Base-by-base conservation (phyloP, 208 protist species). In the Crithidia expoeki region DNA sequence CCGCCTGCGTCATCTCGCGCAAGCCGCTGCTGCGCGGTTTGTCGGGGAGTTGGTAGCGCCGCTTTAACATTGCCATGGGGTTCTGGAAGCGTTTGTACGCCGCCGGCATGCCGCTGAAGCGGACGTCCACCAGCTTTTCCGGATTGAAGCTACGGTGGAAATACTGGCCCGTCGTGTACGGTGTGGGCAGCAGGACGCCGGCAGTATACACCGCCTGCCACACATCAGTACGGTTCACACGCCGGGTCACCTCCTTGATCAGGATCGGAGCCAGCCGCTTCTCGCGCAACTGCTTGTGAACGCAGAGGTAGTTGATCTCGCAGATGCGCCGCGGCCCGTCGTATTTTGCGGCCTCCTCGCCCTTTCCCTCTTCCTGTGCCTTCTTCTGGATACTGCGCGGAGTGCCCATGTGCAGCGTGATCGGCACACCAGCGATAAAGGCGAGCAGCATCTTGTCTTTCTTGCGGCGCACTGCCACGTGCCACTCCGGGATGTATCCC, bases 271-370 rank as follows among this genome's bases (percentile, higher is more conserved):
- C 98, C 28, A 99, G 74, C 16, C 98, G 88, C 83, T 99, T 99
- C 19, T 87, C 76, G 19, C 99, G 91, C 23, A 99, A 85, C 56
- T 94, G 90, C 86, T 99, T 99, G 83, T 99, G 98, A 9, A 99
- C 97, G 74, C 99, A 99, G 0, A 99, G 89, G 74, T 99, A 99
- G 79, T 99, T 99, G 66, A 99, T 99, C 72, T 99, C 98, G 47
- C 98, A 98, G 74, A 99, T 98, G 34, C 65, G 72, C 12, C 86
- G 89, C 40, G 85, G 83, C 30, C 69, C 81, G 23, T 79, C 56
- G 65, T 86, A 79, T 62, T 56, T 66, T 0, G 63, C 51, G 10
- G 61, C 49, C 23, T 55, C 64, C 52, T 65, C 72, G 7, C 50
- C 67, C 7, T 46, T 36, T 16, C 69, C 72, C 12, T 63, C 57